Percentiles rank a stretch among this genome's conserved stretches.
Evolutionary conservation across 768 basidiomycete species (phyloP).

Genomic region (Lactarius akahatsu): DNA sequence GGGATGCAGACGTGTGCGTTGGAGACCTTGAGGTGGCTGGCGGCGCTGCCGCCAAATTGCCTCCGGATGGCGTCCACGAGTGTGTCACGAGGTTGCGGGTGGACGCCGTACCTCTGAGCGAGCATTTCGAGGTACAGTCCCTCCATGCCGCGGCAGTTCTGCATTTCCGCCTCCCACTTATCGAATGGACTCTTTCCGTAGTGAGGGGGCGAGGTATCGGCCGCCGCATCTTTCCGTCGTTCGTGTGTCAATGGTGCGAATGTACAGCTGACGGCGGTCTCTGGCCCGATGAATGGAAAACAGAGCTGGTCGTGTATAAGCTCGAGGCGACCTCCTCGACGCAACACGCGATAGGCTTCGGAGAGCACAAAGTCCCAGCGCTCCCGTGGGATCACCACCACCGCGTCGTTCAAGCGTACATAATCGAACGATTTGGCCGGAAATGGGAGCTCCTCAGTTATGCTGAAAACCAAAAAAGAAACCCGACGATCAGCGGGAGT

Average conservation of each 20-base stretch:
- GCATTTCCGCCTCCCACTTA: conserved; percentile 44
- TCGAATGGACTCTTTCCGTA: conserved; percentile 28
- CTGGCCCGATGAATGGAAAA: conserved; percentile 54
- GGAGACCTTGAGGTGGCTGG: conserved; percentile 43
- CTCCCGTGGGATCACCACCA: conserved; percentile 57
- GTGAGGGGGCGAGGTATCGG: neutral
- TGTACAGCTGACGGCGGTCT: conserved; percentile 29
- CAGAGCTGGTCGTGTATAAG: conserved; percentile 69
- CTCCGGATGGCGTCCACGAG: conserved; percentile 45
- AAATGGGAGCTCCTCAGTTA: conserved; percentile 61
- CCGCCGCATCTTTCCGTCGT: neutral
- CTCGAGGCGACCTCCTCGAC: conserved; percentile 62
- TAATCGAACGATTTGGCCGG: conserved; percentile 62
- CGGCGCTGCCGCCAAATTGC: conserved; percentile 56
- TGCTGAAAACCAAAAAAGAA: conserved; percentile 37
- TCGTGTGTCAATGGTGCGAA: neutral
- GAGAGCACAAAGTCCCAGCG: conserved; percentile 58
- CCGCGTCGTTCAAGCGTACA: conserved; percentile 70
- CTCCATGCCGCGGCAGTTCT: conserved; percentile 51
- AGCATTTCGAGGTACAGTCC: conserved; percentile 61
- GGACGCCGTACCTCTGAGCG: conserved; percentile 47
- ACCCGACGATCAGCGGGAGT: conserved; percentile 11
- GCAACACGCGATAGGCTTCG: conserved; percentile 64
- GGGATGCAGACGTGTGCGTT: conserved; percentile 59
- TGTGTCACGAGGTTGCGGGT: conserved; percentile 52